Conservation (phyloP, 2,329 filamentous ascomycete species). For the Xenoacremonium recifei region DNA sequence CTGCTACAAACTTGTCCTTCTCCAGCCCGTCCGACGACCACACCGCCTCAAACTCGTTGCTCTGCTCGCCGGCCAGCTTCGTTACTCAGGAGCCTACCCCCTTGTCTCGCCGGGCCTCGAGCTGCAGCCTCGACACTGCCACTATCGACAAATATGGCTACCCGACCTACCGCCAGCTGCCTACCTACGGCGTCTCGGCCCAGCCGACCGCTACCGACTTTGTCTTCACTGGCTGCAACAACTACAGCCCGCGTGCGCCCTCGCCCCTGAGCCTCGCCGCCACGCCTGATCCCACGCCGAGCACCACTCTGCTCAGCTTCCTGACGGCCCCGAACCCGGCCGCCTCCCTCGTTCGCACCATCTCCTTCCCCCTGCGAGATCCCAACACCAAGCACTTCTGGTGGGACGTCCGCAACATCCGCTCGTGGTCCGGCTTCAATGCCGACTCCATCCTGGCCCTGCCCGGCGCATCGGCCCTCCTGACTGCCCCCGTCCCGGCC, state of each 20-base stretch:
- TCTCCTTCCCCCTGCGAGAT: slow-evolving; percentile 67
- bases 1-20: slow-evolving; percentile 36
- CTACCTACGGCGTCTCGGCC: slow-evolving; percentile 35
- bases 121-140: slow-evolving; percentile 64
- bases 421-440: slow-evolving; percentile 80
- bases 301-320: slow-evolving; percentile 74
- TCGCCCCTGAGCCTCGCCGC: slow-evolving; percentile 42
- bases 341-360: slow-evolving; percentile 75
- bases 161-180: slow-evolving; percentile 79
- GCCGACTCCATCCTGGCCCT: slow-evolving; percentile 68
- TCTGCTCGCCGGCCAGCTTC: slow-evolving; percentile 65
- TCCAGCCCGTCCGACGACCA: slow-evolving; percentile 31
- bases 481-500: slow-evolving; percentile 66
- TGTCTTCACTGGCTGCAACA: slow-evolving; percentile 36
- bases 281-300: slow-evolving; percentile 46
- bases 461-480: slow-evolving; percentile 68
- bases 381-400: slow-evolving; percentile 81
- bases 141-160: slow-evolving; percentile 72
- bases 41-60: slow-evolving; percentile 48
- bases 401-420: slow-evolving; percentile 91
- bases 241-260: slow-evolving; percentile 45
- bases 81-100: slow-evolving; percentile 36
- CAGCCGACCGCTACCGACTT: slow-evolving; percentile 29
- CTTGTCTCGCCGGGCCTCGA: slow-evolving; percentile 58
- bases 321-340: slow-evolving; percentile 79